Percentiles rank a stretch among this genome's conserved stretches.
phyloP scores from a whole-genome alignment of 768 basidiomycete species.

The Lyophyllum shimeji region DNA sequence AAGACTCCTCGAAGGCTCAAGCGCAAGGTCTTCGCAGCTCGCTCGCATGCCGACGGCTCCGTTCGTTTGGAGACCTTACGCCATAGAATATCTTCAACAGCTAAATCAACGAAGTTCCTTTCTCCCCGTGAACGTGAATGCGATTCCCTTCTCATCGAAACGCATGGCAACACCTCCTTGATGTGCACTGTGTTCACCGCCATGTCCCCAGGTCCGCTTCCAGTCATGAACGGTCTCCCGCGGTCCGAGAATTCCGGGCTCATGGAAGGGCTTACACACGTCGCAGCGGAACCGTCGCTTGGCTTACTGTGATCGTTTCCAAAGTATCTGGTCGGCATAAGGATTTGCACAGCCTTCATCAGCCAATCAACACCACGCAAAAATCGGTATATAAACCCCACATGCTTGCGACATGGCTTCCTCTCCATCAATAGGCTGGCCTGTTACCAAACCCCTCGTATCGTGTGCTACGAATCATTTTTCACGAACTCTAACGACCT shows the following conservation, averaged over 20 bases:
- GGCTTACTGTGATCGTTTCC: constrained; percentile 2
- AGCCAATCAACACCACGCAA: constrained; percentile 4
- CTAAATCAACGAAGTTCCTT: no score
- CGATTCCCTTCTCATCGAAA: not conserved
- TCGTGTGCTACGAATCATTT: constrained; percentile 10
- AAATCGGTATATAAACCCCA: constrained; percentile 5
- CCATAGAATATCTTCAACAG: no score
- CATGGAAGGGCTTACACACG: no score
- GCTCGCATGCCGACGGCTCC: no score
- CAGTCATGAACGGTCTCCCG: not conserved
- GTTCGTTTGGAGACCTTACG: no score
- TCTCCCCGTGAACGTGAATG: no score
- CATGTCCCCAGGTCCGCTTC: no score
- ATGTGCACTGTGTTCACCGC: not conserved
- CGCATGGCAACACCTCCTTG: not conserved
- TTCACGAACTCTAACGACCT: constrained; percentile 18
- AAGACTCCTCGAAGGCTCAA: no score
- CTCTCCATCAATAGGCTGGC: constrained; percentile 21
- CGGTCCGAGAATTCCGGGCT: no score
- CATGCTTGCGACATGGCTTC: not conserved
- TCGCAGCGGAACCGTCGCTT: not conserved
- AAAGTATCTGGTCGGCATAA: constrained; percentile 4
- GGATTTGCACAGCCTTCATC: constrained; percentile 8
- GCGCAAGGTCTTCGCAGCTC: no score
- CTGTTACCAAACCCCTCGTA: constrained; percentile 14